Evolutionary conservation across 1,139 yeast genomes (phyloP).

Genomic region (Geotrichum europaeum): DNA sequence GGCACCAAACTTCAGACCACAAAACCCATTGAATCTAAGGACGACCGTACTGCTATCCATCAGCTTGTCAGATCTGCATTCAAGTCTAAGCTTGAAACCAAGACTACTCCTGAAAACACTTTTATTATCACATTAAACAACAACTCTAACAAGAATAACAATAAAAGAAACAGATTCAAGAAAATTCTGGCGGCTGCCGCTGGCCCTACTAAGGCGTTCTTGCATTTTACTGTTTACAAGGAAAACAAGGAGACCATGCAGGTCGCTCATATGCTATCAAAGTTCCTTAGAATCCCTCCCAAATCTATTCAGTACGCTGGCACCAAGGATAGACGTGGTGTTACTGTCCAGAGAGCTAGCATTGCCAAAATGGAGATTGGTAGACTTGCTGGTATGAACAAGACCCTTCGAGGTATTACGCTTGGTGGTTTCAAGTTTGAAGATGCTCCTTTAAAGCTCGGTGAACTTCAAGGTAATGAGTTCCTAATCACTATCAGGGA

Average conservation of each 20-base stretch:
- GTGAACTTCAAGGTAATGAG: slow-evolving; percentile 83
- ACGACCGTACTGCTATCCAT: slow-evolving; percentile 68
- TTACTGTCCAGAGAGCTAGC: slow-evolving; percentile 80
- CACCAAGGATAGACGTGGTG: slow-evolving; percentile 94
- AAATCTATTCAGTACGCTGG: slow-evolving; percentile 79
- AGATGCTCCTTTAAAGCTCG: slow-evolving; percentile 59
- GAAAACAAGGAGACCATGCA: slow-evolving; percentile 98
- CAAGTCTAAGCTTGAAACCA: slow-evolving; percentile 67
- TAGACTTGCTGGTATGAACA: slow-evolving; percentile 70
- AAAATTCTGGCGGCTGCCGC: slow-evolving; percentile 15
- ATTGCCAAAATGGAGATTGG: slow-evolving; percentile 69
- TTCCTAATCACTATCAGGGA: slow-evolving; percentile 79
- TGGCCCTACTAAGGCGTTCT: slow-evolving; percentile 43
- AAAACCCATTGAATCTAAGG: slow-evolving; percentile 58
- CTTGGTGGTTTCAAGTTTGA: slow-evolving; percentile 74
- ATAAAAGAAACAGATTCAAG: slow-evolving; percentile 16
- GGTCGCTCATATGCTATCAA: slow-evolving; percentile 68
- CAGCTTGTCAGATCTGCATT: slow-evolving; percentile 70
- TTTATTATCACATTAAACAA: slow-evolving; percentile 31
- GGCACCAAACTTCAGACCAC: slow-evolving; percentile 58
- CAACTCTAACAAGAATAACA: slow-evolving; percentile 39
- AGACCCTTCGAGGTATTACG: slow-evolving; percentile 62
- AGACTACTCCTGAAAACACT: slow-evolving; percentile 59
- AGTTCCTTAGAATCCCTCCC: slow-evolving; percentile 65
- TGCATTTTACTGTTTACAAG: slow-evolving; percentile 79